Evolutionary conservation across 1,139 yeast genomes (phyloP), one percentile per base, ranked within the genome.

Genomic region (Pneumocystis wakefieldiae): DNA sequence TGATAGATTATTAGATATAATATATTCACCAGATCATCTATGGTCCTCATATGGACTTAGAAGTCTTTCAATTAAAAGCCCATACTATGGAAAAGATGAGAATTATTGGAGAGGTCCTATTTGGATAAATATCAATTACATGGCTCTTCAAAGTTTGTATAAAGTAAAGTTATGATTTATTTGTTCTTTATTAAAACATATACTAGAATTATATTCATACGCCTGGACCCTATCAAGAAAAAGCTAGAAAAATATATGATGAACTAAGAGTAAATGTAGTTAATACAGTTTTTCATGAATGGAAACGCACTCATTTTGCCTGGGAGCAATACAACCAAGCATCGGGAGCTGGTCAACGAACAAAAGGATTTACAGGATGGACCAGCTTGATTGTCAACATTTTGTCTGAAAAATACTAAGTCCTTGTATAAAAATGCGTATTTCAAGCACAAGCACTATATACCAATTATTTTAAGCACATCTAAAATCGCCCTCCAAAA

Each of bases 41-140:
- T 91, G 95, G 88, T 77, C 91, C 1, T 80, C 80, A 0, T 89
- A 73, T 69, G 99, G 98, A 15, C 77, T 94, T 60, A 79, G 96
- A 68, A 87, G 96, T 1, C 77, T 92, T 55, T 87, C 97, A 0
- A 84, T 83, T 69, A 71, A 80, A 8, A 92, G 87, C 70, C 76
- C 76, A 38, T 76, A 73, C 66, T 92, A 86, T 73, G 87, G 86
- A 66, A 82, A 85, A 0, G 92, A 81, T 10, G 98, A 94, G 70
- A 85, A 92, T 73, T 92, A 92, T 76, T 92, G 99, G 99, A 81
- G 96, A 66, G 94, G 97, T 0, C 91, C 96, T 24, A 80, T 92
- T 58, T 94, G 98, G 98, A 78, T 90, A 69, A 87, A 90, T 72
- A 87, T 92, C 71, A 94, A 94, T 75, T 91, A 89, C 71, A 77